These are phyloP conservation scores for Albizia julibrissin DNA, from an alignment of 306 rosid species.

Conservation along the genomic window DNA sequence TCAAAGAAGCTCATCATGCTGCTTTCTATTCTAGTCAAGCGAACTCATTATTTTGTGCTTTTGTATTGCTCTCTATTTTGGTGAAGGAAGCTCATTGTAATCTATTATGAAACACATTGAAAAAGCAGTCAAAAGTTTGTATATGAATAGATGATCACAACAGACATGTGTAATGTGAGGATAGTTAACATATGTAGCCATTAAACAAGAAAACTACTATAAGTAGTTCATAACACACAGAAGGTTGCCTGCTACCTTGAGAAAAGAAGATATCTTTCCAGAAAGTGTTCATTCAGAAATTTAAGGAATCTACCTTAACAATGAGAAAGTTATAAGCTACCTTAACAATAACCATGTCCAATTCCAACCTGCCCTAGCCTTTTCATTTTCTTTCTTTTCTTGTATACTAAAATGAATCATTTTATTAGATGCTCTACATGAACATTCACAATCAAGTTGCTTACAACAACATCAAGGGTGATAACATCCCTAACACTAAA, in stretches of 20 bases:
- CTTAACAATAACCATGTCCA: not conserved
- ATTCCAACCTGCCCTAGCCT: not conserved
- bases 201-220: not conserved
- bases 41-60: too few relatives aligned
- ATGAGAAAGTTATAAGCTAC: not conserved
- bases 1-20: too few relatives aligned
- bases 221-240: slow-evolving; percentile 9
- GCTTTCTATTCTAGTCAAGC: too few relatives aligned
- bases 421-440: slow-evolving; percentile 18
- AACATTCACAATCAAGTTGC: not conserved
- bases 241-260: slow-evolving; percentile 8
- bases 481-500: slow-evolving; percentile 13
- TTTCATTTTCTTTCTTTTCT: not conserved
- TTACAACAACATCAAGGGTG: not conserved
- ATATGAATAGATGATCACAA: too few relatives aligned
- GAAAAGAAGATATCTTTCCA: slow-evolving; percentile 19
- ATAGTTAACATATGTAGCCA: too few relatives aligned
- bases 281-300: slow-evolving; percentile 16
- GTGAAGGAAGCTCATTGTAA: too few relatives aligned
- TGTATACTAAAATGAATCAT: not conserved
- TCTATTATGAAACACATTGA: too few relatives aligned
- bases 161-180: too few relatives aligned
- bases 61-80: too few relatives aligned
- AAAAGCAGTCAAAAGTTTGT: too few relatives aligned
- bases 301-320: slow-evolving; percentile 86